phyloP scores from a whole-genome alignment of 495 filamentous ascomycete genomes.

The Hyaloscypha variabilis region DNA sequence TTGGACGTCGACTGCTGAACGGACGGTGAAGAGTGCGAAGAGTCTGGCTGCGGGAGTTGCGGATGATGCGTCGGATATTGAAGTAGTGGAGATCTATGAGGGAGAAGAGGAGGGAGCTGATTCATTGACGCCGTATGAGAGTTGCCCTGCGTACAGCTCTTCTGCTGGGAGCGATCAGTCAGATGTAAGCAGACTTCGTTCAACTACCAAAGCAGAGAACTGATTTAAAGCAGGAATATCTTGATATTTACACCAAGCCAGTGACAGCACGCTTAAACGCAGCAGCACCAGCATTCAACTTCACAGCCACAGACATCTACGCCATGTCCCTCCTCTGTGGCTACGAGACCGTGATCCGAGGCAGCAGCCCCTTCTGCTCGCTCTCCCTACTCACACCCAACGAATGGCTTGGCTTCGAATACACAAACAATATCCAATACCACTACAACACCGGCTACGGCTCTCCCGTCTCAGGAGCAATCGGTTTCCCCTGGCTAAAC shows the following conservation, averaged over 20 bases:
- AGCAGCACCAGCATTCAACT: conserved; percentile 39
- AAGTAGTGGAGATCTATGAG: not conserved
- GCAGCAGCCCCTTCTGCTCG: conserved; percentile 48
- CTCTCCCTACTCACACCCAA: conserved; percentile 47
- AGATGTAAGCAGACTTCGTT: conserved; percentile 22
- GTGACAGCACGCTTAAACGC: no score
- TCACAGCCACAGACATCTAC: conserved; percentile 48
- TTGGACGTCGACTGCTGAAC: conserved; percentile 52
- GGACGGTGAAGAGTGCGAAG: conserved; percentile 46
- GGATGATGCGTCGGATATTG: conserved; percentile 42
- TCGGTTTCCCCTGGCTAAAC: conserved; percentile 49
- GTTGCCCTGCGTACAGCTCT: conserved; percentile 49
- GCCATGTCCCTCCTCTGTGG: conserved; percentile 54
- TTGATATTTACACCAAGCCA: no score
- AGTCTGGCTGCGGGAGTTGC: conserved; percentile 46
- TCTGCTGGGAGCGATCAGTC: conserved; percentile 48
- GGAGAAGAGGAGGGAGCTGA: conserved; percentile 43
- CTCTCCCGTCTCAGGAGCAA: conserved; percentile 39
- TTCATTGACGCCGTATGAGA: conserved; percentile 49
- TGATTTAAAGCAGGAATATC: no score
- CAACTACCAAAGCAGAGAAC: conserved; percentile 31
- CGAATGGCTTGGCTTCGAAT: conserved; percentile 53
- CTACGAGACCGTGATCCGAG: conserved; percentile 51
- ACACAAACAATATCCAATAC: conserved; percentile 48
- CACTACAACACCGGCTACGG: conserved; percentile 54